Percentiles rank a stretch among this genome's conserved stretches.
Evolutionary conservation across 768 basidiomycete species (phyloP).

Genomic region (Cyathus striatus): DNA sequence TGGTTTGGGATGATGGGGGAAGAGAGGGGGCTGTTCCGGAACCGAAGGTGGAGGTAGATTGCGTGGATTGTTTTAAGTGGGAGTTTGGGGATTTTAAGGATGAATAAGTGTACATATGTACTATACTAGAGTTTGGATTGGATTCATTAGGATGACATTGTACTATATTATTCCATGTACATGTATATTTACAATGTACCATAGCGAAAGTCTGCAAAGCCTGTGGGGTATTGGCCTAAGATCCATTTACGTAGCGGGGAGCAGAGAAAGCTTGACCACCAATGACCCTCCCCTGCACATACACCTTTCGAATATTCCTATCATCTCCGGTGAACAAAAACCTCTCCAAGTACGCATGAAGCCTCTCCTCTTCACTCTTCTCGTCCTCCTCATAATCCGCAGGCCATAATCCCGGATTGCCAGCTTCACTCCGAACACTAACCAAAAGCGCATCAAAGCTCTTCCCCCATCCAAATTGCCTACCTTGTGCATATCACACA

Average conservation of each 20-base stretch:
- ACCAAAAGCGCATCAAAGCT: constrained; percentile 88
- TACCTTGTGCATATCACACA: constrained; percentile 74
- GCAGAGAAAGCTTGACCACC: constrained; percentile 62
- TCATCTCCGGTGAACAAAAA: constrained; percentile 88
- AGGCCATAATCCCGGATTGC: constrained; percentile 40
- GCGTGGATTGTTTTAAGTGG: constrained; percentile 80
- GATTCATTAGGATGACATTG: no score
- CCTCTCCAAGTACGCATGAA: constrained; percentile 67
- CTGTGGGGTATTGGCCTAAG: no score
- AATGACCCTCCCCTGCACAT: constrained; percentile 75
- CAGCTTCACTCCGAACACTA: constrained; percentile 43
- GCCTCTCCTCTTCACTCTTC: constrained; percentile 19
- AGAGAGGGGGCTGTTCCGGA: constrained; percentile 42
- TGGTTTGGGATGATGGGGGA: constrained; percentile 39
- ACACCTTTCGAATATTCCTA: constrained; percentile 77
- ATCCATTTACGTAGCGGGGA: no score
- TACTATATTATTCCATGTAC: no score
- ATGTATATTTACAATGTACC: no score
- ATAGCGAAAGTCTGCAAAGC: no score
- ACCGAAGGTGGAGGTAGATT: constrained; percentile 59
- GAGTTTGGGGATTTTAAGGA: constrained; percentile 51
- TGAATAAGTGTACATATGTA: no score
- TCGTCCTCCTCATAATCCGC: constrained; percentile 7
- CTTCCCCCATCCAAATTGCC: constrained; percentile 74
- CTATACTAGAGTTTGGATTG: no score